Evolutionary conservation across 2,329 filamentous ascomycete species (phyloP), one percentile per base, ranked within the genome.

Genomic region (Talaromyces atroroseus): DNA sequence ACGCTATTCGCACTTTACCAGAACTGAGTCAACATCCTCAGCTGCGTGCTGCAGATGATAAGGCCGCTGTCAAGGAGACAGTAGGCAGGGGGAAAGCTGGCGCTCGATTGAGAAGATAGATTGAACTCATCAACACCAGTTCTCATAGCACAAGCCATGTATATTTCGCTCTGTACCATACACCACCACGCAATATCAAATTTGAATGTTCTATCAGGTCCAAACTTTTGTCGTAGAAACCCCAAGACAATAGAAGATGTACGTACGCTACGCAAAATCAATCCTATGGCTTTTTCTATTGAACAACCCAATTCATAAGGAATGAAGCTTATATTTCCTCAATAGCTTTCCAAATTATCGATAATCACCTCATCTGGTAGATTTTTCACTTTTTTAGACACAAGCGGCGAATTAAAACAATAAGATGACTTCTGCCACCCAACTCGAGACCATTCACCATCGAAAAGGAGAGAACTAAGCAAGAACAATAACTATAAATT

Each of bases 1-100:
- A 70, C 21, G 72, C 73, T 3, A 61, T 68, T 21, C 62, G 63
- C 57, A 56, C 54, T 18, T 60, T 74, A 40, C 71, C 72, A 8
- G 59, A 64, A 11, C 58, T 74, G 47, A 72, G 68, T 61, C 66
- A 68, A 18, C 61, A 61, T 3, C 60, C 69, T 55, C 63, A 61
- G 34, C 63, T 64, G 21, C 62, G 61, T 54, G 64, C 60, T 38
- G 42, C 60, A 4, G 62, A 64, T 21, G 65, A 67, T 48, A 65
- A 62, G 45, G 66, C 63, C 54, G 63, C 65, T 57, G 62, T 66
- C 34, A 66, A 65, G 54, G 62, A 66, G 52, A 59, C 57, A 18
- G 49, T 52, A 8, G 32, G 20, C 11, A 57, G 46, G 32, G 46
- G 36, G 20, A 58, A 53, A 40, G 21, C 16, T 29, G 36, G n/a